Evolutionary conservation across 2,329 filamentous ascomycete species (phyloP), one percentile per base, ranked within the genome.

Genomic region (Fusarium globosum): DNA sequence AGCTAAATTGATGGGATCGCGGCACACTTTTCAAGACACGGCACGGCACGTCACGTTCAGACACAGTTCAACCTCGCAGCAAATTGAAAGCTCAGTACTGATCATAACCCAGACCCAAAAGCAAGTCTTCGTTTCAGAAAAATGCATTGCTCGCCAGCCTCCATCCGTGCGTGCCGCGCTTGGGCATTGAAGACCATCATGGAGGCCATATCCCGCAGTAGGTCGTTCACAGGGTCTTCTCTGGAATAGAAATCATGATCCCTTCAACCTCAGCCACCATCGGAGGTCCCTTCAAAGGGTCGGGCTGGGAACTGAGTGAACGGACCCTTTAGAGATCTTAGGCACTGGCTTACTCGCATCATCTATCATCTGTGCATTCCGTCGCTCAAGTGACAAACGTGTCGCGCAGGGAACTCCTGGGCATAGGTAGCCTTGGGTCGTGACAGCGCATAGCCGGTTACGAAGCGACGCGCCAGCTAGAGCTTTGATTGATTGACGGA

Each of bases 401-500:
- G 66, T 72, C 63, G 69, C 63, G 65, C 75, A 77, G 75, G 75
- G 75, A 76, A 73, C 67, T 72, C 70, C 71, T 63, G 63, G 69
- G 28, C 41, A 60, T 39, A 28, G 33, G 20, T 35, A 45, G 59
- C 33, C 64, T 67, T 65, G 65, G 61, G 64, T 59, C 46, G 61
- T 66, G 68, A 75, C 60, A 64, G 28, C 72, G 69, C 67, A 65
- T 65, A 45, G 63, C 74, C 74, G 42, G 15, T 49, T 58, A 66
- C 69, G 57, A 62, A 68, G 69, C 68, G 74, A 73, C 69, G 48
- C 65, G 67, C 68, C 69, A 69, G 61, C 57, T 52, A 49, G 61
- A 67, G 48, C 46, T 43, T 43, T 65, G 58, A 41, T 65, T 42
- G 61, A 62, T 11, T 21, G 33, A 33, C 33, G 41, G 56, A 55